Percentiles rank a stretch among this genome's conserved stretches.
These are phyloP conservation scores for Tuber indicum DNA, from an alignment of 495 filamentous ascomycete species.

Conservation along the genomic window DNA sequence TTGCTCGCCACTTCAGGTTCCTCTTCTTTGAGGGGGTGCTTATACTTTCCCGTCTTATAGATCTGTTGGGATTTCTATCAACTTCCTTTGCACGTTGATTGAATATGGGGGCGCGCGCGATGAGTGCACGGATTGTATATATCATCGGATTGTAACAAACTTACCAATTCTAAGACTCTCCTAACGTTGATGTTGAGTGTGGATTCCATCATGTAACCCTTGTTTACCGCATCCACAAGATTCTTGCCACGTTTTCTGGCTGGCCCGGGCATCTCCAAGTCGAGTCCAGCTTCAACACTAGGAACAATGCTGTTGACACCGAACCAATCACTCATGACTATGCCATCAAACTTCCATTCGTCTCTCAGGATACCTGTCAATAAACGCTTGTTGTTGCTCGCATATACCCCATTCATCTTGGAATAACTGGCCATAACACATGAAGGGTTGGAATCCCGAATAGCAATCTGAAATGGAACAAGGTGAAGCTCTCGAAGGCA, in stretches of 20 bases:
- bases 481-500: constrained; percentile 73
- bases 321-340: constrained; percentile 69
- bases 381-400: constrained; percentile 58
- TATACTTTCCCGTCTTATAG: constrained; percentile 41
- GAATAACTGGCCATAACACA: constrained; percentile 75
- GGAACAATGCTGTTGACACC: constrained; percentile 63
- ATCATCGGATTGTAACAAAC: constrained; percentile 2
- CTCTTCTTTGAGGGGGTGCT: constrained; percentile 36
- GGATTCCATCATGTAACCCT: constrained; percentile 46
- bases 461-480: constrained; percentile 64
- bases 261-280: constrained; percentile 70
- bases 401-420: constrained; percentile 64
- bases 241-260: constrained; percentile 57
- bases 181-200: constrained; percentile 58
- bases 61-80: constrained; percentile 27
- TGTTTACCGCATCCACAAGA: constrained; percentile 37
- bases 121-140: background rate
- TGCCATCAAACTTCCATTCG: constrained; percentile 65
- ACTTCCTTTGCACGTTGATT: background rate
- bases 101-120: background rate
- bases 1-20: constrained; percentile 48
- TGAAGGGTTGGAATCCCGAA: constrained; percentile 57
- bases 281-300: constrained; percentile 62
- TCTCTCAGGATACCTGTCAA: constrained; percentile 59
- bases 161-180: constrained; percentile 56